Evolutionary conservation across 495 filamentous ascomycete species (phyloP), one percentile per base, ranked within the genome.

Genomic region (Penicillium desertorum): DNA sequence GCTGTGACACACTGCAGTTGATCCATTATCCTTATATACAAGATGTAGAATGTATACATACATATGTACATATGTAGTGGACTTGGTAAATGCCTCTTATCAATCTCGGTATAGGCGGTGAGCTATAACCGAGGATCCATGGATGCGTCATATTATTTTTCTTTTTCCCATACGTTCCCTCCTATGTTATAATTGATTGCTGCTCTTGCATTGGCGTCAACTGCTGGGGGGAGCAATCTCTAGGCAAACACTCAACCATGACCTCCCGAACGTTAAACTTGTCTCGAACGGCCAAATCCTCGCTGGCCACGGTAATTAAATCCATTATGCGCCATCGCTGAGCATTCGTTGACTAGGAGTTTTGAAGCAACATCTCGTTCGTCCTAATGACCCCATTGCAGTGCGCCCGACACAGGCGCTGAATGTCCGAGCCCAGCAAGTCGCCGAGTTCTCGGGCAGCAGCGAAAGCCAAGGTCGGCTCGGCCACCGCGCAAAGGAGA

Each of bases 401-500:
- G 56, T 55, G 41, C 57, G 53, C n/a, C 54, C 62, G 45, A 58
- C 57, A 25, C 64, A 52, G 56, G 62, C 63, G 54, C 27, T 63
- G 30, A 51, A 58, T 65, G 32, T 61, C 60, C 59, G 43, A 37
- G 58, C 64, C 25, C 62, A 70, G 19, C 72, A 76, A 30, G 52
- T 69, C 51, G 71, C 71, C 59, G 70, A 70, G 4, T 73, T 76
- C 57, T 77, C 74, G n/a, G 71, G 57, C 51, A 63, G 55, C 42
- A 68, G 64, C 56, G 56, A 60, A 27, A 69, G 49, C 29, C 50
- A 75, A 41, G 71, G 75, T 51, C 66, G 72, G 29, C 60, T 79
- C n/a, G 74, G 73, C 42, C 75, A 66, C 32, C 72, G 76, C 17
- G 77, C 77, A n/a, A 76, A 77, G 57, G 76, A 80, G 62, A 80